phyloP scores from a whole-genome alignment of 2,329 filamentous ascomycete genomes.

The Aspergillus ochraceus region DNA sequence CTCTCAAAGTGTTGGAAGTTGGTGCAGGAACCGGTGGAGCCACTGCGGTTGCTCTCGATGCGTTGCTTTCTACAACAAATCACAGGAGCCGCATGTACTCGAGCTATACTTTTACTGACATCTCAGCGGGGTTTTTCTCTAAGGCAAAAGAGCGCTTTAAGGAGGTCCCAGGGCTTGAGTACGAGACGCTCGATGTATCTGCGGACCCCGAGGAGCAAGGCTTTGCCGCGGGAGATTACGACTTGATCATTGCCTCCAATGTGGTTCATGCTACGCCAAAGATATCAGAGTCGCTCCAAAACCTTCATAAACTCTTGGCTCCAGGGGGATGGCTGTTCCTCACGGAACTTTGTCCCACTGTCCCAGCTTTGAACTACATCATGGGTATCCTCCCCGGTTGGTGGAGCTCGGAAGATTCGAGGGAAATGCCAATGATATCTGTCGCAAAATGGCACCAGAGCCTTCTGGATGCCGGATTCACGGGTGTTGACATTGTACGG shows the following conservation, averaged over 20 bases:
- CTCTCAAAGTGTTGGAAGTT: constrained; percentile 26
- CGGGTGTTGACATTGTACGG: constrained; percentile 8
- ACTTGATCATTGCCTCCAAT: constrained; percentile 37
- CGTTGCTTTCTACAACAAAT: background rate
- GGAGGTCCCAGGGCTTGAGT: constrained; percentile 25
- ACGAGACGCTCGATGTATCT: constrained; percentile 30
- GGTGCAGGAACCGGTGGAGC: constrained; percentile 30
- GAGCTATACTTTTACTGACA: constrained; percentile 31
- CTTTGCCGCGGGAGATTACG: constrained; percentile 27
- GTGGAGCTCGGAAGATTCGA: constrained; percentile 35
- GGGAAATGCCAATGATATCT: constrained; percentile 19
- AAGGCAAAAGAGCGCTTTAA: constrained; percentile 25
- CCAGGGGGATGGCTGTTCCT: constrained; percentile 50
- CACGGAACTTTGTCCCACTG: constrained; percentile 37
- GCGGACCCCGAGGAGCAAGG: constrained; percentile 30
- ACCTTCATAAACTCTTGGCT: constrained; percentile 28
- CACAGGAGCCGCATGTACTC: constrained; percentile 15
- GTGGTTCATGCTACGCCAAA: constrained; percentile 25
- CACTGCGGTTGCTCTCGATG: constrained; percentile 21
- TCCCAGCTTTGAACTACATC: constrained; percentile 19
- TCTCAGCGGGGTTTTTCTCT: constrained; percentile 30
- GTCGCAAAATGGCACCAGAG: constrained; percentile 18
- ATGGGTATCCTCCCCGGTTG: constrained; percentile 41
- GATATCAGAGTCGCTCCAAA: constrained; percentile 22
- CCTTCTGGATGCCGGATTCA: constrained; percentile 21